These are phyloP conservation scores for Cryptococcus amylolentus DNA, from an alignment of 1,284 basidiomycete genomes.

Conservation along the genomic window DNA sequence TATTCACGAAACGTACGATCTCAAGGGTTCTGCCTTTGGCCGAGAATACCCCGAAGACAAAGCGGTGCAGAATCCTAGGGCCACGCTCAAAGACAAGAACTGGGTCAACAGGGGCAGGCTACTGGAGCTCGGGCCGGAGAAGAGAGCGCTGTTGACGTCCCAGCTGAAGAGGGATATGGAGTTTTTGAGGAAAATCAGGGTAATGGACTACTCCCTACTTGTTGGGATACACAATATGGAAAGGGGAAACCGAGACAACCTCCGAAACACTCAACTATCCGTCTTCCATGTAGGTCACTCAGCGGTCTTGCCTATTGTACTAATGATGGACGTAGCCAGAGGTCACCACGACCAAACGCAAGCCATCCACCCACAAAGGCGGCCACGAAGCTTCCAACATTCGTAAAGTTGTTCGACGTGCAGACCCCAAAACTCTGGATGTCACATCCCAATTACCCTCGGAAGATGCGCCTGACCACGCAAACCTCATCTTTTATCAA, in stretches of 20 bases:
- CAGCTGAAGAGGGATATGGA: slow-evolving; percentile 84
- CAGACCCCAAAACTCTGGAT: slow-evolving; percentile 72
- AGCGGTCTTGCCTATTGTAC: background rate
- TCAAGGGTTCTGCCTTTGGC: slow-evolving; percentile 91
- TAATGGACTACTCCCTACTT: slow-evolving; percentile 96
- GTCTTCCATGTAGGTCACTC: slow-evolving; percentile 72
- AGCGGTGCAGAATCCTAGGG: slow-evolving; percentile 71
- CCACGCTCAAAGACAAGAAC: slow-evolving; percentile 92
- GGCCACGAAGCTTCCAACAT: slow-evolving; percentile 75
- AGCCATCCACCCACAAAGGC: slow-evolving; percentile 58
- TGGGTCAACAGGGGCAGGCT: slow-evolving; percentile 80
- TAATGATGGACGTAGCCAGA: slow-evolving; percentile 57
- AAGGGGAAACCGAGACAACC: slow-evolving; percentile 84
- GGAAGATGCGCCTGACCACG: slow-evolving; percentile 65
- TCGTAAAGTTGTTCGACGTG: slow-evolving; percentile 76
- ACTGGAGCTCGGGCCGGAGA: slow-evolving; percentile 90
- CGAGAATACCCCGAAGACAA: slow-evolving; percentile 84
- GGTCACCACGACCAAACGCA: slow-evolving; percentile 56
- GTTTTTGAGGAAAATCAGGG: slow-evolving; percentile 73
- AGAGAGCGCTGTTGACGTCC: slow-evolving; percentile 81
- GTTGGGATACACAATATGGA: slow-evolving; percentile 92
- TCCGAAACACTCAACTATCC: slow-evolving; percentile 81
- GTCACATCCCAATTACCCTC: slow-evolving; percentile 63
- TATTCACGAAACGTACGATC: slow-evolving; percentile 95
- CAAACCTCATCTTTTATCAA: slow-evolving; percentile 90